Evolutionary conservation across 176 grass and related monocot species (phyloP).

Genomic region (Rhynchospora tenuis): DNA sequence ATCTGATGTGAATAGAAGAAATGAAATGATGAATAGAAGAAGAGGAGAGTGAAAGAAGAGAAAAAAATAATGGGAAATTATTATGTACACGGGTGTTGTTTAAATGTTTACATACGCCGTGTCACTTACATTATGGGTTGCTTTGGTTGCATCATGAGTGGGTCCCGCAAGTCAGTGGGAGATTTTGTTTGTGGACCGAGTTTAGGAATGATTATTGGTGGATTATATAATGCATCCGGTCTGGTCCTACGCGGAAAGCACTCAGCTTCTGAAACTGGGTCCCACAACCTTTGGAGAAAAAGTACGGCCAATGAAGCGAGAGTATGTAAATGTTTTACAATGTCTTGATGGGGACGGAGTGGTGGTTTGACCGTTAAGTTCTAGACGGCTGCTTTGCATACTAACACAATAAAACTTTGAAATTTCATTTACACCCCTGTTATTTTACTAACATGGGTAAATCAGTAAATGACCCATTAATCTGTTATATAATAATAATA

Average conservation of each 20-base stretch:
- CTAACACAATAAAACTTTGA: neutral
- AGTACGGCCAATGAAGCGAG: neutral
- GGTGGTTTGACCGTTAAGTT: slow-evolving; percentile 10
- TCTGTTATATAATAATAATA: too few species aligned
- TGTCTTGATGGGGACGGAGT: neutral
- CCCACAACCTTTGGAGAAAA: neutral
- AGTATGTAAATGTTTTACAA: neutral
- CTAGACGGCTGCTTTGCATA: neutral
- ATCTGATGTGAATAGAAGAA: slow-evolving; percentile 16
- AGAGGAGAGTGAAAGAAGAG: neutral
- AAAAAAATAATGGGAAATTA: slow-evolving; percentile 3
- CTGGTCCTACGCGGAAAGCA: neutral
- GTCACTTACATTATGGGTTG: neutral
- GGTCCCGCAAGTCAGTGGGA: neutral
- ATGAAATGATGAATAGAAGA: neutral
- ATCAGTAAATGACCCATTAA: too few species aligned
- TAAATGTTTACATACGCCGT: neutral
- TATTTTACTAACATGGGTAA: neutral
- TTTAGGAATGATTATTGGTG: neutral
- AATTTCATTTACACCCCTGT: neutral
- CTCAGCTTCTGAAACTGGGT: neutral
- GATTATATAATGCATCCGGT: neutral
- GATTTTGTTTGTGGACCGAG: neutral
- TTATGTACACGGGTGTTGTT: neutral
- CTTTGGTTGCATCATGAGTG: neutral